Evolutionary conservation across 805 yeast genomes (phyloP).

Genomic region (Zygotorulaspora florentina): DNA sequence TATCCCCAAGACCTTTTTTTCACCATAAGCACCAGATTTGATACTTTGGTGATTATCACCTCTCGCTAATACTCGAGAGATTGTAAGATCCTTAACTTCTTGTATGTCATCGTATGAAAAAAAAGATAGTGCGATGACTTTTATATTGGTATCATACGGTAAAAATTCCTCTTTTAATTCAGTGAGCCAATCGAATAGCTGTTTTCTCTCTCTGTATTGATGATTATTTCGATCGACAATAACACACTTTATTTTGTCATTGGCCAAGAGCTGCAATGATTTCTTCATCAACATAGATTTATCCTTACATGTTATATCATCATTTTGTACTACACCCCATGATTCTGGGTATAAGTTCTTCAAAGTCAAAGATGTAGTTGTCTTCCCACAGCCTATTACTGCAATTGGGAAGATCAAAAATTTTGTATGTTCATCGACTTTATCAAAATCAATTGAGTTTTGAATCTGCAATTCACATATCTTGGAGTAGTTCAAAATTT

Average conservation of each 20-base stretch:
- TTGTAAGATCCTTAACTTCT: slow-evolving; percentile 50
- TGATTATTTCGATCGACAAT: slow-evolving; percentile 84
- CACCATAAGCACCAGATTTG: slow-evolving; percentile 46
- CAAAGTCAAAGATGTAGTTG: slow-evolving; percentile 69
- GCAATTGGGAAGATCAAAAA: slow-evolving; percentile 78
- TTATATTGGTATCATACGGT: slow-evolving; percentile 42
- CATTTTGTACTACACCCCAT: slow-evolving; percentile 82
- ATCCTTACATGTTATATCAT: slow-evolving; percentile 52
- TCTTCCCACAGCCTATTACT: slow-evolving; percentile 92
- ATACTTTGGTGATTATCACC: slow-evolving; percentile 91
- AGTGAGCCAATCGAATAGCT: slow-evolving; percentile 52
- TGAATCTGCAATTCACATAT: slow-evolving; percentile 37
- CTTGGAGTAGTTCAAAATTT: slow-evolving; percentile 47
- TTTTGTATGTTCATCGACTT: slow-evolving; percentile 41
- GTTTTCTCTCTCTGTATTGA: slow-evolving; percentile 60
- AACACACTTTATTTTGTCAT: slow-evolving; percentile 43
- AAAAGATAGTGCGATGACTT: slow-evolving; percentile 68
- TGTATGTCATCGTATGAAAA: slow-evolving; percentile 39
- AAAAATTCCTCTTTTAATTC: slow-evolving; percentile 43
- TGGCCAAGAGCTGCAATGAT: slow-evolving; percentile 41
- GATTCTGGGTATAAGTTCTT: slow-evolving; percentile 45
- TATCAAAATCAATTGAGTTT: slow-evolving; percentile 36
- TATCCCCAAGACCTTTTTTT: slow-evolving; percentile 50
- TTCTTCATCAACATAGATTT: slow-evolving; percentile 46
- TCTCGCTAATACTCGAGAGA: slow-evolving; percentile 54